These are phyloP conservation scores for Boletus smithii DNA, from an alignment of 1,284 basidiomycete species.

Conservation along the genomic window DNA sequence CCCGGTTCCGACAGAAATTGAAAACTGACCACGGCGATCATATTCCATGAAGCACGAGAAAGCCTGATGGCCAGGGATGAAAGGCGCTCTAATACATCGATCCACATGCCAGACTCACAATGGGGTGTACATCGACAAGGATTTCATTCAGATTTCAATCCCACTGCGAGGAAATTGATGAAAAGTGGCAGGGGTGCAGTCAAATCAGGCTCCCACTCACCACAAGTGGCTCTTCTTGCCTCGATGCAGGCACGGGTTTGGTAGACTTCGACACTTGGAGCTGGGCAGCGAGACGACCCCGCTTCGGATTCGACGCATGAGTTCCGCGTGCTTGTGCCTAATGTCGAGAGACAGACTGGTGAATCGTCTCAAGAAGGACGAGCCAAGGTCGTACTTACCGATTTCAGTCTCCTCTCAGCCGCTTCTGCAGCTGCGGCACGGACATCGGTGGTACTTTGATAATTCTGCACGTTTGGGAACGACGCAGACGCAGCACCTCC, in stretches of 20 bases:
- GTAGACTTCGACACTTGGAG: slow-evolving; percentile 48
- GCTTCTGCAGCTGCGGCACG: slow-evolving; percentile 65
- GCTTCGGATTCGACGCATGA: slow-evolving; percentile 58
- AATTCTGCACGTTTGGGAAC: slow-evolving; percentile 27
- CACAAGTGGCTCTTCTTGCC: slow-evolving; percentile 59
- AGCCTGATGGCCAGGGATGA: slow-evolving; percentile 33
- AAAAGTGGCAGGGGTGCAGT: slow-evolving; percentile 19
- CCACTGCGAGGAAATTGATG: slow-evolving; percentile 32
- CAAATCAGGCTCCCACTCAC: slow-evolving; percentile 41
- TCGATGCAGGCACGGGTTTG: slow-evolving; percentile 46
- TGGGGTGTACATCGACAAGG: slow-evolving; percentile 21
- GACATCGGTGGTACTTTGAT: slow-evolving; percentile 40
- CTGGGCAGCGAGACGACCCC: slow-evolving; percentile 59
- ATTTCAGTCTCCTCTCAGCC: slow-evolving; percentile 62
- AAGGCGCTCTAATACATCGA: slow-evolving; percentile 14
- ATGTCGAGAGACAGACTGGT: slow-evolving; percentile 13
- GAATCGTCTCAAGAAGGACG: slow-evolving; percentile 19
- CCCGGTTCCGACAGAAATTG: slow-evolving; percentile 36
- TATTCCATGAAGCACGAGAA: slow-evolving; percentile 34
- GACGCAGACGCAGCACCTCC: slow-evolving; percentile 9
- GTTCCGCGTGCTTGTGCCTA: slow-evolving; percentile 60
- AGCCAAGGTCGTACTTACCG: slow-evolving; percentile 42
- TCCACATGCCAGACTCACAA: slow-evolving; percentile 25
- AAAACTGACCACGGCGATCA: slow-evolving; percentile 33
- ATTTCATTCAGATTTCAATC: slow-evolving; percentile 26